Conservation (phyloP, 768 basidiomycete species). For the Naganishia vishniacii region DNA sequence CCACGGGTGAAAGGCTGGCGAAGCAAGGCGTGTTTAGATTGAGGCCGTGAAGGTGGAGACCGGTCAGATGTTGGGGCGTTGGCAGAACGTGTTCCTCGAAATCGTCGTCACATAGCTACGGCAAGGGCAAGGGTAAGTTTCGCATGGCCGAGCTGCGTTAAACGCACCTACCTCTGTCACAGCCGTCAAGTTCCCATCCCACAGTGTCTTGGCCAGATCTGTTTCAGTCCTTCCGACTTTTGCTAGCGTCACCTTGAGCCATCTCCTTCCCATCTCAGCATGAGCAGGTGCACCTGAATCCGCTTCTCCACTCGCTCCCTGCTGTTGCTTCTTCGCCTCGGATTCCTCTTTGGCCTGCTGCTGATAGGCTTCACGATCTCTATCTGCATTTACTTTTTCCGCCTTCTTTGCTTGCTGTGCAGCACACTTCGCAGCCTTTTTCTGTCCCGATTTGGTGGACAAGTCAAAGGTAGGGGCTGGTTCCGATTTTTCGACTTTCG, state of each 20-base stretch:
- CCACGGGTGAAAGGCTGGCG: constrained; percentile 61
- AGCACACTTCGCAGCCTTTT: constrained; percentile 11
- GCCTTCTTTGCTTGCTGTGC: constrained; percentile 11
- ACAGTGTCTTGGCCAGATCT: constrained; percentile 68
- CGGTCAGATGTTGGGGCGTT: constrained; percentile 73
- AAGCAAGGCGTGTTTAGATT: constrained; percentile 67
- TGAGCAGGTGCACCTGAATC: constrained; percentile 54
- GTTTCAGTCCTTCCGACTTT: constrained; percentile 62
- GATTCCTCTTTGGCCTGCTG: constrained; percentile 10
- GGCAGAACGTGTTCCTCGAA: constrained; percentile 95
- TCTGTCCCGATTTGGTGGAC: constrained; percentile 20
- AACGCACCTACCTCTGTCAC: constrained; percentile 69
- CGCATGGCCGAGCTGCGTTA: neutral
- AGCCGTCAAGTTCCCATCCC: constrained; percentile 79
- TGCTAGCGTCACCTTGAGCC: constrained; percentile 68
- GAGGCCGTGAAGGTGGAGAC: constrained; percentile 87
- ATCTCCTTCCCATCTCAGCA: constrained; percentile 73
- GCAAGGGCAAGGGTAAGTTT: neutral
- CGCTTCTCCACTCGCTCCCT: constrained; percentile 29
- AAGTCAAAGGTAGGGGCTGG: neutral
- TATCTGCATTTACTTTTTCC: constrained; percentile 7
- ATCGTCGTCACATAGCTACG: constrained; percentile 89
- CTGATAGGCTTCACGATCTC: neutral
- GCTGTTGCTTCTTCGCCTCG: constrained; percentile 48
- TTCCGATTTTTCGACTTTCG: neutral